A percentile compares a stretch with the other conserved stretches of the same genome.
Evolutionary conservation across 257 asterid genomes (phyloP).

Genomic region (Solanum clarkiae): DNA sequence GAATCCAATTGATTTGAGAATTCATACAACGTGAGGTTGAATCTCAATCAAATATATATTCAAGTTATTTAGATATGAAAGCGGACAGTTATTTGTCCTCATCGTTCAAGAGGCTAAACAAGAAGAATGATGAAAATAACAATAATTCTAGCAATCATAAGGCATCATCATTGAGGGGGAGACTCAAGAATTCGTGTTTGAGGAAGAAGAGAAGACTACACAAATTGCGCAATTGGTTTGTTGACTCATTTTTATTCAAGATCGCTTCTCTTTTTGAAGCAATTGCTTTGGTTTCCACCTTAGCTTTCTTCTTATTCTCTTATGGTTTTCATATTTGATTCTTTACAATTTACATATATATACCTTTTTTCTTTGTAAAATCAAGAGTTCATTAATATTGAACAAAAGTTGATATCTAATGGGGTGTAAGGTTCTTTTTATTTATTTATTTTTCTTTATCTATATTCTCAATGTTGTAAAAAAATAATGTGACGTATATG

Average conservation of each 20-base stretch:
- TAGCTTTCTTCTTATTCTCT: conserved; percentile 61
- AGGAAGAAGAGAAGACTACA: conserved; percentile 24
- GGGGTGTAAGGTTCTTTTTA: neutral
- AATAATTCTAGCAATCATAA: neutral
- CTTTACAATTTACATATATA: neutral
- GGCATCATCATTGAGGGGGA: conserved; percentile 28
- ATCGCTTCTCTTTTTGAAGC: conserved; percentile 52
- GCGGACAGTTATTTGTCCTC: conserved; percentile 24
- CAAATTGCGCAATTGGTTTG: conserved; percentile 41
- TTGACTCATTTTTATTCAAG: conserved; percentile 50
- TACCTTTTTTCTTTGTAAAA: neutral
- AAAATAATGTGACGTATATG: neutral
- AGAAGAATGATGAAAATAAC: neutral
- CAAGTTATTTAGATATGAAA: conserved; percentile 22
- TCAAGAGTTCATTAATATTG: neutral
- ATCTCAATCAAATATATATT: no score
- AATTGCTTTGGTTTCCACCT: conserved; percentile 33
- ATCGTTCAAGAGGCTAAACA: conserved; percentile 32
- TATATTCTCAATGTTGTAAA: neutral
- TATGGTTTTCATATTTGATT: conserved; percentile 63
- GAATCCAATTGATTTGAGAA: neutral
- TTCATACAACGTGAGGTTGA: no score
- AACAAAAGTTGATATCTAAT: neutral
- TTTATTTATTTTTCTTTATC: neutral
- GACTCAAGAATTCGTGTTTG: conserved; percentile 13